Evolutionary conservation across 768 basidiomycete genomes (phyloP).

Genomic region (Leccinum broughii): DNA sequence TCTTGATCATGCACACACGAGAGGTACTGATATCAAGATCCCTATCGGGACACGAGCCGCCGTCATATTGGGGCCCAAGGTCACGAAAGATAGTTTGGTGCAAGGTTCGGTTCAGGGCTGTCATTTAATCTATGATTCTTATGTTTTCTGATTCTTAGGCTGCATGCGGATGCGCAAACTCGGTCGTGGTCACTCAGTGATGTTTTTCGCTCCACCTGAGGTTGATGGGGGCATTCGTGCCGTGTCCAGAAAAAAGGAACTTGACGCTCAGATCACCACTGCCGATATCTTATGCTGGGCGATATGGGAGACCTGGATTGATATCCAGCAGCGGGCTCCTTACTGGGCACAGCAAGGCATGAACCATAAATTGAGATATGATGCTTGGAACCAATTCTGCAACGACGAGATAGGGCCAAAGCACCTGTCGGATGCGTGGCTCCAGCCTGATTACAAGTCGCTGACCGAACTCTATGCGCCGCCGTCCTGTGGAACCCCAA

Average conservation of each 20-base stretch:
- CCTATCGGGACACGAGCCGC: no score
- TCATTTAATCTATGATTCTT: no score
- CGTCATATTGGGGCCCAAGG: no score
- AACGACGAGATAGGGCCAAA: not conserved
- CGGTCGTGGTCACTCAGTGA: no score
- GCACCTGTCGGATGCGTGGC: not conserved
- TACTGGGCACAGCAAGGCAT: not conserved
- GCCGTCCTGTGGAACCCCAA: no score
- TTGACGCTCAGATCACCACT: not conserved
- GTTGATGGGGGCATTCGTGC: constrained; percentile 70
- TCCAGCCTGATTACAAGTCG: not conserved
- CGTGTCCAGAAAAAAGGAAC: constrained; percentile 41
- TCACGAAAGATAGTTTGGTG: no score
- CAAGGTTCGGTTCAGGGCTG: no score
- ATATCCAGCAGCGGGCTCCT: not conserved
- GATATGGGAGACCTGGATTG: not conserved
- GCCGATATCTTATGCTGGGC: not conserved
- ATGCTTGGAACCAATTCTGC: not conserved
- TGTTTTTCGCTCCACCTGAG: no score
- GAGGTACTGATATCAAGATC: no score
- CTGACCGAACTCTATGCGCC: not conserved
- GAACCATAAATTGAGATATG: not conserved
- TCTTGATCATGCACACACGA: no score
- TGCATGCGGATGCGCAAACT: no score
- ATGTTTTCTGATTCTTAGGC: no score